Conservation (phyloP, 2,329 filamentous ascomycete genomes). For the Trichoderma asperellum region DNA sequence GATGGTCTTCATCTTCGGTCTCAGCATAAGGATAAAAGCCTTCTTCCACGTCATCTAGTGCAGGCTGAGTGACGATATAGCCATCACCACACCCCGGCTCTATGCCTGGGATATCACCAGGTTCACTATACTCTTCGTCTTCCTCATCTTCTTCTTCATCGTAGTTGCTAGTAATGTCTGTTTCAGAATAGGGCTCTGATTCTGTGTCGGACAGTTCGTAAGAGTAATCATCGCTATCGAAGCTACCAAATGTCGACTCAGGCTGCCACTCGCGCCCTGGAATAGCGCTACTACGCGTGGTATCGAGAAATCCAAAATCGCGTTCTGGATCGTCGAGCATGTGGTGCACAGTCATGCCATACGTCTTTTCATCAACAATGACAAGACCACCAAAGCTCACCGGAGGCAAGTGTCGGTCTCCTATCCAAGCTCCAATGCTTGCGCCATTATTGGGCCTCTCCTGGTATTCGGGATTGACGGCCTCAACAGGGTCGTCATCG, state of each 20-base stretch:
- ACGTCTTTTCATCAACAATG: constrained; percentile 79
- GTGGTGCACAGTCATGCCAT: constrained; percentile 96
- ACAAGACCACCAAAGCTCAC: constrained; percentile 90
- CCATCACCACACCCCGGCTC: constrained; percentile 74
- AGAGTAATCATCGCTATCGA: constrained; percentile 57
- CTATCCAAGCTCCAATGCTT: constrained; percentile 89
- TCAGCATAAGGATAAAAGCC: constrained; percentile 79
- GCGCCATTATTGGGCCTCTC: constrained; percentile 80
- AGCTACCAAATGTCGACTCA: constrained; percentile 48
- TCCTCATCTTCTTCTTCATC: constrained; percentile 58
- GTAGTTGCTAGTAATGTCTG: constrained; percentile 57
- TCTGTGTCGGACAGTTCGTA: constrained; percentile 67
- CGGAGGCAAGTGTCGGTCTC: constrained; percentile 82
- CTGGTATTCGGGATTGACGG: constrained; percentile 77
- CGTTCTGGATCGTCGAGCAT: constrained; percentile 78
- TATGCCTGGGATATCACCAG: constrained; percentile 78
- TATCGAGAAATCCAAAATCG: constrained; percentile 42
- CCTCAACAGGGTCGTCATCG: constrained; percentile 46
- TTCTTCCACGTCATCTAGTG: constrained; percentile 81
- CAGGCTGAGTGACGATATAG: constrained; percentile 87
- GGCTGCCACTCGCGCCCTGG: constrained; percentile 49
- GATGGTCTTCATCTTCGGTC: constrained; percentile 76
- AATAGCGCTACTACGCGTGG: constrained; percentile 46
- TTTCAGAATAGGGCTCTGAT: constrained; percentile 56
- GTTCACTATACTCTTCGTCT: constrained; percentile 60